phyloP scores from a whole-genome alignment of 2,329 filamentous ascomycete species.

The Cercospora zeina region DNA sequence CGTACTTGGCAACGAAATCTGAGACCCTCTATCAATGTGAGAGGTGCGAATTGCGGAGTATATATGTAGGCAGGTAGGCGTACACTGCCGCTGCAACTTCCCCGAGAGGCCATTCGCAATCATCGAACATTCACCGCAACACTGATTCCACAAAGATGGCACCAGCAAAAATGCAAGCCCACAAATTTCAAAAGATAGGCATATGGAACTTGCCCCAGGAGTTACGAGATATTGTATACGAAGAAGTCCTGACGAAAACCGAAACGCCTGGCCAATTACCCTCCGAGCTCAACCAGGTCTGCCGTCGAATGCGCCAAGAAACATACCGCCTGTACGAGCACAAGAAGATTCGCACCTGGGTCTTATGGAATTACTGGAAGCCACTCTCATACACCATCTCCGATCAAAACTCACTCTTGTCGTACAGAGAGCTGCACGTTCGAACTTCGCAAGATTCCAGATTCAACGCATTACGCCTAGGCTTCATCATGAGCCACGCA shows the following conservation, averaged over 20 bases:
- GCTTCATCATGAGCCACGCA: not conserved
- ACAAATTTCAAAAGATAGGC: not conserved
- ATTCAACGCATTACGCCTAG: not conserved
- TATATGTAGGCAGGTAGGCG: not conserved
- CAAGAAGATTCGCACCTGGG: not conserved
- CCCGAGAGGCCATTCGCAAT: not conserved
- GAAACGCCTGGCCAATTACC: not conserved
- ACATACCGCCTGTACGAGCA: constrained; percentile 1
- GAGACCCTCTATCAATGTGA: not conserved
- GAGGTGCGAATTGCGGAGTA: not conserved
- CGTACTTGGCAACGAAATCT: not conserved
- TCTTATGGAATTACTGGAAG: not conserved
- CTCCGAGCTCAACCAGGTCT: not conserved
- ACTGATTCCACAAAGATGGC: not conserved
- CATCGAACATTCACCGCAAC: not conserved
- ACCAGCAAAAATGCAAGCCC: not conserved
- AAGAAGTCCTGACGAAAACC: not conserved
- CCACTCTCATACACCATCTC: not conserved
- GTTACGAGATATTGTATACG: constrained; percentile 3
- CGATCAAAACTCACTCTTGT: not conserved
- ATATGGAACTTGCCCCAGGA: not conserved
- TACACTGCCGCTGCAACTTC: not conserved
- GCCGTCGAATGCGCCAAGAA: not conserved
- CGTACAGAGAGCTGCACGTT: not conserved
- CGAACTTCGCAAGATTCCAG: not conserved